Evolutionary conservation across 306 rosid species (phyloP), one percentile per base, ranked within the genome.

Genomic region (Trifolium repens): DNA sequence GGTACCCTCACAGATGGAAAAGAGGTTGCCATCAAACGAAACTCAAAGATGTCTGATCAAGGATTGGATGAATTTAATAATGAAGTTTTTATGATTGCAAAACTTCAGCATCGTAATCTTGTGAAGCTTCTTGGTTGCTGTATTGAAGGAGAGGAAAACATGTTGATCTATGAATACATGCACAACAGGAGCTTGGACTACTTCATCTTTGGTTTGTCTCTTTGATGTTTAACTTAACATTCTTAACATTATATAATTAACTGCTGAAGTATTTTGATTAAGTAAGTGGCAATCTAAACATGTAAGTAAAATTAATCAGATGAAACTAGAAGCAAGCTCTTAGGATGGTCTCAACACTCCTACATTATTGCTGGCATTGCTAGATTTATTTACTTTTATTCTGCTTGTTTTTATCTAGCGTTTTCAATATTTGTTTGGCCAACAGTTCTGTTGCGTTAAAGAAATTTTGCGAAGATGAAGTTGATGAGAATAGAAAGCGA

Each of bases 91-190:
- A 46, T 67, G 71, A 67, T 80, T 0, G 71, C 75, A 5, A 80
- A 80, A 80, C 83, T 80, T 46, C 83, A 80, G 27, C 83, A 73
- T 16, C 75, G 83, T 27, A 73, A 80, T 68, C 79, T 80, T 35
- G 83, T 80, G 34, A 80, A 80, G 65, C 71, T 80, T 46, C 53
- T 80, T 35, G 79, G 83, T 73, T 80, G 79, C 7, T 79, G 74
- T 67, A 32, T 73, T 57, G 52, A 73, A 19, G 9, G 22, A 44
- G 63, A 55, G 32, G 83, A 79, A 57, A 66, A 73, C 14, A 2
- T 65, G 50, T 71, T 79, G 74, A 72, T 79, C 8, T 72, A 79
- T 55, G 78, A 79, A 72, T 79, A 72, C 79, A 73, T 66, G 79
- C 53, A 64, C 9, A 73, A 79, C 37, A 57, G 16, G 65, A 73